Conservation (phyloP, 805 yeast species). For the Kuraishia piskuri region DNA sequence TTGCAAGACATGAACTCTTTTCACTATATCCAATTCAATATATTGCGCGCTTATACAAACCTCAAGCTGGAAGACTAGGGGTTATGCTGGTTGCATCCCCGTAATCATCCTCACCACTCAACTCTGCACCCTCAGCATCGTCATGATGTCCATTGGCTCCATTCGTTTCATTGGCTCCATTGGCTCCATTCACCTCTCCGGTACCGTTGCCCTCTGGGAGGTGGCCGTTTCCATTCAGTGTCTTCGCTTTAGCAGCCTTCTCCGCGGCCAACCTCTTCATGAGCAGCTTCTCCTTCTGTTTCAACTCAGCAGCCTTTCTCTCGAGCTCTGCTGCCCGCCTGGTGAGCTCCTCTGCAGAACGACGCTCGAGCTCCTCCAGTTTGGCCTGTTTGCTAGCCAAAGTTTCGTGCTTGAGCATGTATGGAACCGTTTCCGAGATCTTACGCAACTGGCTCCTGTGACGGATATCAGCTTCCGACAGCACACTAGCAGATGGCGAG, state of each 20-base stretch:
- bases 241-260: background rate
- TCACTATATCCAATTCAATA: background rate
- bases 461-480: background rate
- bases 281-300: slow-evolving; percentile 52
- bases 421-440: slow-evolving; percentile 81
- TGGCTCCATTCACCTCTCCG: too few relatives aligned
- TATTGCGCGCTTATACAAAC: background rate
- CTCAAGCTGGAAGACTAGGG: background rate
- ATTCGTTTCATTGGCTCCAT: too few relatives aligned
- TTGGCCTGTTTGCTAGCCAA: slow-evolving; percentile 68
- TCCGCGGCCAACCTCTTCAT: slow-evolving; percentile 19
- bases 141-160: background rate
- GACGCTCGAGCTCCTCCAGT: slow-evolving; percentile 71
- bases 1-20: too few relatives aligned
- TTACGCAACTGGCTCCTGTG: slow-evolving; percentile 62
- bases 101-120: background rate
- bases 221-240: background rate
- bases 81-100: background rate
- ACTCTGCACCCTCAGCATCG: background rate
- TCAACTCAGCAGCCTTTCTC: slow-evolving; percentile 64
- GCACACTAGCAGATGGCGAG: slow-evolving; percentile 9
- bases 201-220: background rate
- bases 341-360: slow-evolving; percentile 66
- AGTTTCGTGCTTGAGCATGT: slow-evolving; percentile 69
- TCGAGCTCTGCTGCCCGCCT: slow-evolving; percentile 70